phyloP scores from a whole-genome alignment of 805 yeast species.

The Ascoidea asiatica region DNA sequence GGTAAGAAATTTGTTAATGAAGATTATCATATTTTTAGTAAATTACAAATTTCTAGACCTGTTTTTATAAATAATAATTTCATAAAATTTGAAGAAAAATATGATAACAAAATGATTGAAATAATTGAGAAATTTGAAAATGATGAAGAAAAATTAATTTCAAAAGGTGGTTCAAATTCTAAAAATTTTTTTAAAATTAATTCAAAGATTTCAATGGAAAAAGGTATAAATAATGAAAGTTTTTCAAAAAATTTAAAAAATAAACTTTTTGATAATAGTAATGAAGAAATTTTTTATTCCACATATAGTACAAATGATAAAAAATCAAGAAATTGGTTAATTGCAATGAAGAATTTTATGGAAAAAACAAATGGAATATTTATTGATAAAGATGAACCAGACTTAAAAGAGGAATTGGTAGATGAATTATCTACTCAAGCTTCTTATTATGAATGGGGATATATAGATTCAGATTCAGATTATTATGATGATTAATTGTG shows the following conservation, averaged over 20 bases:
- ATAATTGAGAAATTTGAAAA: neutral
- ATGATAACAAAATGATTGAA: neutral
- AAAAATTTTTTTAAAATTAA: neutral
- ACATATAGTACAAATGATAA: constrained; percentile 14
- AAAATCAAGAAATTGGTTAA: constrained; percentile 13
- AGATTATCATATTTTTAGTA: too few species aligned
- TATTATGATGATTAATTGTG: constrained; percentile 32
- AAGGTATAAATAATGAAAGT: constrained; percentile 1
- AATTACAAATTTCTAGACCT: neutral
- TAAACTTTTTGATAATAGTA: neutral
- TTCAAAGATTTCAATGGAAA: too few species aligned
- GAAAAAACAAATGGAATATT: constrained; percentile 9
- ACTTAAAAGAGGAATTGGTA: constrained; percentile 35
- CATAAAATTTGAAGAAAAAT: neutral
- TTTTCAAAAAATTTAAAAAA: neutral
- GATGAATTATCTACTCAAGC: constrained; percentile 32
- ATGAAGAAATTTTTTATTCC: constrained; percentile 7
- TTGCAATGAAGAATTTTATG: constrained; percentile 15
- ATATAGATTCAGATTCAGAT: constrained; percentile 28
- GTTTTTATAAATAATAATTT: neutral
- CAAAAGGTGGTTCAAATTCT: constrained; percentile 6
- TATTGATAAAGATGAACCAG: constrained; percentile 32
- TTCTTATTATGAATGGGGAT: constrained; percentile 37
- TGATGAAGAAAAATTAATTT: constrained; percentile 1
- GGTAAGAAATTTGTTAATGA: constrained; percentile 1